Base-by-base conservation (phyloP, 2,329 filamentous ascomycete genomes). In the Botrytis cinerea region DNA sequence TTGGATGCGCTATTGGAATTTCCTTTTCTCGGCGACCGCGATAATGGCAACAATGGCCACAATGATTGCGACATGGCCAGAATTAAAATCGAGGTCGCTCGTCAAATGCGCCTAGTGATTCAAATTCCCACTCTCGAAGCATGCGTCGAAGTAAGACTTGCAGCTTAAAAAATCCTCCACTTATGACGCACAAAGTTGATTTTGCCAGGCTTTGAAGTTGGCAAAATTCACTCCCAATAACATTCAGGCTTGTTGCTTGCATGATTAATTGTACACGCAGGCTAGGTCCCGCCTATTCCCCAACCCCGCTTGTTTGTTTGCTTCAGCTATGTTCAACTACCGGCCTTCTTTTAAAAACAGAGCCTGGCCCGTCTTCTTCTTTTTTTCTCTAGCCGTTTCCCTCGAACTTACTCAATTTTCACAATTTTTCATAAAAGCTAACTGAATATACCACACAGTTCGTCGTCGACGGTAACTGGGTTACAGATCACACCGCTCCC, bases 401-500 rank as follows among this genome's bases (percentile, higher is more conserved):
- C 46, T 28, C 38, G 20, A n/a, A 46, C 38, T 14, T 59, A 3
- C 35, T 48, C 40, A 48, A 45, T 32, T 61, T 28, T 32, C 16
- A 38, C 43, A 28, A 46, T 14, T 59, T 28, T 46, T 59, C 71
- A 68, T 16, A n/a, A n/a, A 68, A 72, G 45, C 62, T 72, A 72
- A 72, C 40, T 48, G 64, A 74, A 74, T 72, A 60, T 73, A 60
- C 45, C 61, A 70, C 59, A 67, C 72, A 98, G 95, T 99, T 97
- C 83, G 93, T 99, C 79, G 95, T 98, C 78, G 94, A 99, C 87
- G 93, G 93, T 78, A 89, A 88, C 78, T 99, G 96, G 96, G 90
- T 90, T 69, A 92, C 91, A 82, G 95, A 98, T 83, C 89, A 91
- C 79, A 90, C 90, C 74, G 92, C 91, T 60, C 92, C 93, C 74